Percentiles rank a stretch among this genome's conserved stretches.
These are phyloP conservation scores for Neophaeococcomyces mojaviensis DNA, from an alignment of 2,329 filamentous ascomycete genomes.

Conservation along the genomic window DNA sequence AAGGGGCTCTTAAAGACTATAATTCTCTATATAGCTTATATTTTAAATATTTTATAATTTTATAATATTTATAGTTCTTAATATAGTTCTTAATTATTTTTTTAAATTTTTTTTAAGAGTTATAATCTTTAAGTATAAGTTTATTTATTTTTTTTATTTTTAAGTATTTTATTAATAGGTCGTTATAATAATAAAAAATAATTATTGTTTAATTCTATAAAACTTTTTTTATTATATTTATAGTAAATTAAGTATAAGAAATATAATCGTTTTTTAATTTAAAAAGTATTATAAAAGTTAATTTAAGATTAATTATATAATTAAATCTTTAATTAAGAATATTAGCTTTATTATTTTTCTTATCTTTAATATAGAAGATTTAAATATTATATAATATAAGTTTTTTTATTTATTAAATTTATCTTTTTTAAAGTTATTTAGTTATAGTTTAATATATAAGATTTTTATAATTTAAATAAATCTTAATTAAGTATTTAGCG, in stretches of 20 bases:
- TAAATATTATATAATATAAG: constrained; percentile 13
- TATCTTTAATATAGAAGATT: constrained; percentile 12
- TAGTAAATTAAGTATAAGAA: constrained; percentile 5
- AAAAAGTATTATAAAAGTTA: not conserved
- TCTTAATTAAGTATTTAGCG: constrained; percentile 12
- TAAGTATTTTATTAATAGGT: constrained; percentile 3
- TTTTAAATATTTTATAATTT: constrained; percentile 9
- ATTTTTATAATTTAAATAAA: constrained; percentile 17
- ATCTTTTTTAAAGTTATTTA: constrained; percentile 11
- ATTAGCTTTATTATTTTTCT: constrained; percentile 14
- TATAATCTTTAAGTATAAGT: constrained; percentile 9
- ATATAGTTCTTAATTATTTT: constrained; percentile 12
- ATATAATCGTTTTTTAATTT: constrained; percentile 1
- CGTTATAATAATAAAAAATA: constrained; percentile 9
- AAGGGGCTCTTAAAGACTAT: constrained; percentile 10
- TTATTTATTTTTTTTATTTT: constrained; percentile 12
- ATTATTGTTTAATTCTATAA: too few relatives aligned
- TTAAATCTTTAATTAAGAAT: constrained; percentile 11
- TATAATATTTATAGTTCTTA: constrained; percentile 8
- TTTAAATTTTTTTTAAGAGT: constrained; percentile 8
- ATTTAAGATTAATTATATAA: constrained; percentile 11
- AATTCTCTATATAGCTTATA: constrained; percentile 12
- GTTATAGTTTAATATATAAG: constrained; percentile 15
- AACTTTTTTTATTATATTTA: not conserved
- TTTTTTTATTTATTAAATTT: constrained; percentile 8